A percentile compares a stretch with the other conserved stretches of the same genome.
These are phyloP conservation scores for Suhomyces guaymorum DNA, from an alignment of 1,139 yeast species.

Conservation along the genomic window DNA sequence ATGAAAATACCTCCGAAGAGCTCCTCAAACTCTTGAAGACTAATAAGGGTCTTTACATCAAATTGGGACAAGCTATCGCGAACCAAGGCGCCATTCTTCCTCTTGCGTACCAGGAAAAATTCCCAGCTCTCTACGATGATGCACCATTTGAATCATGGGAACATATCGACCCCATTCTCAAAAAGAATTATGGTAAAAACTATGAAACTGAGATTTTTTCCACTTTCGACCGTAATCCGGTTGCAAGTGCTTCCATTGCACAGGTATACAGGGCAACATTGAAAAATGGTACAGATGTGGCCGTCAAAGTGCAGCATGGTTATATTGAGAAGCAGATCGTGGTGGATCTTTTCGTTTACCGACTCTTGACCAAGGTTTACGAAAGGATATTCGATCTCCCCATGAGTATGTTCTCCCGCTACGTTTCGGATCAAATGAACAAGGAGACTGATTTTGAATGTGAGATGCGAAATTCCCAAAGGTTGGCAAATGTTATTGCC, in stretches of 20 bases:
- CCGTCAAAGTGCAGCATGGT: conserved; percentile 69
- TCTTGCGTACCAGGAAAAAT: conserved; percentile 54
- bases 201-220: conserved; percentile 49
- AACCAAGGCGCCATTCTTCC: conserved; percentile 72
- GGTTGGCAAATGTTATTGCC: conserved; percentile 22
- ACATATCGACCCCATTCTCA: conserved; percentile 47
- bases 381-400: conserved; percentile 67
- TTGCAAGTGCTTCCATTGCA: conserved; percentile 75
- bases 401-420: conserved; percentile 54
- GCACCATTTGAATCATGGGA: conserved; percentile 73
- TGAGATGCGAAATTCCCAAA: conserved; percentile 55
- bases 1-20: conserved; percentile 59
- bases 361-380: conserved; percentile 52
- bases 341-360: conserved; percentile 61
- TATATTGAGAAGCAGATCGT: conserved; percentile 57
- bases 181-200: conserved; percentile 45
- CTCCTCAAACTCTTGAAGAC: conserved; percentile 51
- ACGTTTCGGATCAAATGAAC: conserved; percentile 56
- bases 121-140: conserved; percentile 60
- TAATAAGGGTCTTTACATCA: conserved; percentile 74
- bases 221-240: conserved; percentile 50
- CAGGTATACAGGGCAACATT: conserved; percentile 66
- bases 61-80: conserved; percentile 75
- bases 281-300: conserved; percentile 56
- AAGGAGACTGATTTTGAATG: conserved; percentile 62